phyloP scores from a whole-genome alignment of 2,329 filamentous ascomycete species.

The Hypoxylon sp. region DNA sequence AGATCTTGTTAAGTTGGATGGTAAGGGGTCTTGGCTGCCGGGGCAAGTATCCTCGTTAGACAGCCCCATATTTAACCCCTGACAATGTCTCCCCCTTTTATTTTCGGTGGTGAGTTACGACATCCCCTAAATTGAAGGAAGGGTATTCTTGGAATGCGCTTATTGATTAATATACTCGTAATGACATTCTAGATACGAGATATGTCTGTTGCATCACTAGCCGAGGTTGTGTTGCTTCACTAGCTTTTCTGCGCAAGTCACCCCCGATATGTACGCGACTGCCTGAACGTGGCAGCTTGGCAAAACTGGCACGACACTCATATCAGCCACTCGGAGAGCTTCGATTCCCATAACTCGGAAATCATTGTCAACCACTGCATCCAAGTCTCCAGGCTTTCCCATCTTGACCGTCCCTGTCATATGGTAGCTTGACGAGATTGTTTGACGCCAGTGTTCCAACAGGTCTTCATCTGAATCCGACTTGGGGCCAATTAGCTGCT shows the following conservation, averaged over 20 bases:
- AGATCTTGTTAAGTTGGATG: not conserved
- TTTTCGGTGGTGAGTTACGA: not conserved
- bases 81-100: not conserved
- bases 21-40: not conserved
- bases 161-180: not conserved
- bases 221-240: conserved; percentile 59
- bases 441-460: conserved; percentile 60
- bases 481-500: conserved; percentile 59
- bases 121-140: not conserved
- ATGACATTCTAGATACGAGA: not conserved
- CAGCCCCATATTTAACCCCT: not conserved
- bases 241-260: conserved; percentile 66
- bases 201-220: conserved; percentile 6
- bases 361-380: conserved; percentile 64
- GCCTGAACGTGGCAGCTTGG: conserved; percentile 66
- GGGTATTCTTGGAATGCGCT: not conserved
- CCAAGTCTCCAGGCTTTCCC: conserved; percentile 61
- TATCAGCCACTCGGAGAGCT: conserved; percentile 66
- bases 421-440: conserved; percentile 65
- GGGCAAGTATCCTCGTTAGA: too few species aligned
- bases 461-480: conserved; percentile 69
- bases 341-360: conserved; percentile 65
- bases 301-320: conserved; percentile 66
- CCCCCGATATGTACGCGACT: conserved; percentile 67
- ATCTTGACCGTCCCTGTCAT: conserved; percentile 71